Evolutionary conservation across 768 basidiomycete species (phyloP), one percentile per base, ranked within the genome.

Genomic region (Leccinellum albellum): DNA sequence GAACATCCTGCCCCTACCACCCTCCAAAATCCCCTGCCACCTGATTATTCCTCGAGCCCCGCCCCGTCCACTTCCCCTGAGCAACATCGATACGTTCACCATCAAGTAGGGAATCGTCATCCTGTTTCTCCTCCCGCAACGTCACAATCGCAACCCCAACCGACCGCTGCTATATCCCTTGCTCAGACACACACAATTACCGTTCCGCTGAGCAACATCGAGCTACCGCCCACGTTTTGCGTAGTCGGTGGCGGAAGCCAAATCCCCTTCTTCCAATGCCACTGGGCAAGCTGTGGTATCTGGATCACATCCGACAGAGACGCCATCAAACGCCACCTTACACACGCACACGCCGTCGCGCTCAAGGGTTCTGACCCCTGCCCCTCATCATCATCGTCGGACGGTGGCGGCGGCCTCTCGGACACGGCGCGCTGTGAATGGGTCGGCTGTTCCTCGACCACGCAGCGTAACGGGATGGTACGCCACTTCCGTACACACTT

Each of bases 291-390:
- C 29, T 69, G 68, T 5, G 44, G 57, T 0, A 42, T 47, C 1
- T 69, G 67, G 67, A 61, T 69, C 48, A 51, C 68, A 3, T 55
- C 54, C 8, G 55, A 61, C 2, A 58, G 55, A 26, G 61, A 55
- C 23, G 54, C 51, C 1, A 40, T 70, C 28, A 60, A 40, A 42
- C 9, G 29, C 26, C 67, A 69, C 42, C 31, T 69, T 15, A 14
- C 17, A 3, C 20, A 24, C 51, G 9, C 6, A 15, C 67, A 69
- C 17, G 10, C 37, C 28, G 56, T 67, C 24, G 42, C 17, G 7
- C 21, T 61, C 17, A 37, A 37, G 17, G 17, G 17, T 37, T 37
- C 35, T 37, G 2, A 3, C 8, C 17, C 17, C 8, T n/a, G 17
- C 35, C n/a, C 35, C 3, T n/a, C 35, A 3, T 37, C 35, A 0